phyloP scores from a whole-genome alignment of 2,329 filamentous ascomycete species.

The Pseudogymnoascus sp. region DNA sequence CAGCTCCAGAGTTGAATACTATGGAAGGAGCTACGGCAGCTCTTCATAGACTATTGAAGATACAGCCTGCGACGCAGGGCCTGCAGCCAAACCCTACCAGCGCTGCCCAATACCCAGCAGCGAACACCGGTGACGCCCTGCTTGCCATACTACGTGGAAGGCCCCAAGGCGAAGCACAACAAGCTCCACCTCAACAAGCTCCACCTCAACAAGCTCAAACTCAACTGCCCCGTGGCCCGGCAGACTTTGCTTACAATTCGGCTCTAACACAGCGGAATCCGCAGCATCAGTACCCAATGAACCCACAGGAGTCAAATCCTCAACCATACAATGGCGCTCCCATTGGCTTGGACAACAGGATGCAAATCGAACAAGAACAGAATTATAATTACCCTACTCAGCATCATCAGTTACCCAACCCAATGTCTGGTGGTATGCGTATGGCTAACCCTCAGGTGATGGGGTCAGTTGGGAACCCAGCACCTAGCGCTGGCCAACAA shows the following conservation, averaged over 20 bases:
- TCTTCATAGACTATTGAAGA: conserved; percentile 48
- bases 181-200: conserved; percentile 13
- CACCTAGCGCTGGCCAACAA: background rate
- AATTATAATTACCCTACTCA: background rate
- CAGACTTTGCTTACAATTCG: background rate
- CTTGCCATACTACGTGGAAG: conserved; percentile 44
- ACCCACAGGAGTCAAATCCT: background rate
- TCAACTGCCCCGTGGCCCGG: background rate
- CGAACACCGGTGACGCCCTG: conserved; percentile 39
- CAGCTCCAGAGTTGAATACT: conserved; percentile 31
- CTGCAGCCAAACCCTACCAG: conserved; percentile 31
- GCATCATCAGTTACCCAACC: background rate
- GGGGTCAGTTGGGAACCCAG: background rate
- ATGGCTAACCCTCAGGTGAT: background rate
- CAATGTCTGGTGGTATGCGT: background rate
- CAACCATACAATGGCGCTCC: background rate
- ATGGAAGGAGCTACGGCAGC: conserved; percentile 42
- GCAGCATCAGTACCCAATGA: background rate
- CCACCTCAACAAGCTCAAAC: conserved; percentile 12
- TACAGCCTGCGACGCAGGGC: conserved; percentile 47
- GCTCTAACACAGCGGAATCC: background rate
- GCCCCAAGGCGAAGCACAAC: conserved; percentile 15
- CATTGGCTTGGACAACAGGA: background rate
- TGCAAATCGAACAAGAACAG: background rate
- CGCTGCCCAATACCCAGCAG: conserved; percentile 14